A percentile compares a stretch with the other conserved stretches of the same genome.
phyloP scores from a whole-genome alignment of 2,329 filamentous ascomycete genomes.

The Penicillium psychrosexuale region DNA sequence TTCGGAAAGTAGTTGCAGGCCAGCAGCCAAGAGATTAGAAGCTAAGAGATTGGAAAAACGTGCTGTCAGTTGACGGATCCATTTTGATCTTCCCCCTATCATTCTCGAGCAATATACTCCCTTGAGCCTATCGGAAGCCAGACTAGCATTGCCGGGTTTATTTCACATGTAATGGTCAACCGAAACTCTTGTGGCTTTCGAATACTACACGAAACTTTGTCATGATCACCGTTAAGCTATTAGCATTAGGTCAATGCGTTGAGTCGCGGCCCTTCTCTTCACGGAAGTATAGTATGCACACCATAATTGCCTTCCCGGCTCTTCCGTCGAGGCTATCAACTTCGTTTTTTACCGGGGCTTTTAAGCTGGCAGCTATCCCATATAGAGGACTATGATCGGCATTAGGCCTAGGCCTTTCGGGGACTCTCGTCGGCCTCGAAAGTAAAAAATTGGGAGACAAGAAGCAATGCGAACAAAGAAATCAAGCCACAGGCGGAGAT shows the following conservation, averaged over 20 bases:
- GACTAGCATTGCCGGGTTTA: not conserved
- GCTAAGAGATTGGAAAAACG: not conserved
- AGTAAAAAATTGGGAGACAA: not conserved
- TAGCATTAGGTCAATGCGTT: slow-evolving; percentile 21
- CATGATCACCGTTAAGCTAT: slow-evolving; percentile 18
- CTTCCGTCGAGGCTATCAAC: slow-evolving; percentile 16
- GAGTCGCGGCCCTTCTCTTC: slow-evolving; percentile 14
- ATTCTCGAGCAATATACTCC: not conserved
- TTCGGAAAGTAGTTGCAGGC: slow-evolving; percentile 1
- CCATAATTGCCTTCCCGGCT: slow-evolving; percentile 20
- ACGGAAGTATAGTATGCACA: slow-evolving; percentile 18
- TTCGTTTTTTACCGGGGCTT: slow-evolving; percentile 13
- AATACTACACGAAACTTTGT: slow-evolving; percentile 17
- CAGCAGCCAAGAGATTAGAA: not conserved
- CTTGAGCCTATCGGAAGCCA: slow-evolving; percentile 5
- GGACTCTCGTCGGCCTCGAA: slow-evolving; percentile 4
- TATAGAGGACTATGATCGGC: not conserved
- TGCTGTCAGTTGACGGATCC: slow-evolving; percentile 19
- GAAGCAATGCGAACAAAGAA: slow-evolving; percentile 3
- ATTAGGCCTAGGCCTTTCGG: slow-evolving; percentile 1
- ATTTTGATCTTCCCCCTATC: slow-evolving; percentile 1
- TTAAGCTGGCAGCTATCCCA: slow-evolving; percentile 6
- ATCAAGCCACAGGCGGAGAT: not conserved
- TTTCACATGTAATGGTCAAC: not conserved
- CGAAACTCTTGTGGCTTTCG: slow-evolving; percentile 1